A percentile compares a stretch with the other conserved stretches of the same genome.
Evolutionary conservation across 441 rosid species (phyloP).

Genomic region (Lepidium campestre): DNA sequence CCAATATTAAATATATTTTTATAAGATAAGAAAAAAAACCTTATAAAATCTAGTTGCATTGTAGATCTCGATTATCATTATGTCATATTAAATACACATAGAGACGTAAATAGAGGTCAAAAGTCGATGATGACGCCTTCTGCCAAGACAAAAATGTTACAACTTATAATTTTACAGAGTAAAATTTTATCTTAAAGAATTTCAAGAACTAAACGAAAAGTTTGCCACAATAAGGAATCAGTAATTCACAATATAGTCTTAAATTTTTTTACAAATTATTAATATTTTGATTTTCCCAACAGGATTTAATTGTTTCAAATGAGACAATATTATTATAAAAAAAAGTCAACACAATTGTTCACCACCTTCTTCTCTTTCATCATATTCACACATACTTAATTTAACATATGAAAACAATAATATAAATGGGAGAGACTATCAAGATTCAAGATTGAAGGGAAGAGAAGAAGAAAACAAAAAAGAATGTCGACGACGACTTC

Average conservation of each 20-base stretch:
- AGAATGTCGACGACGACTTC: slow-evolving; percentile 28
- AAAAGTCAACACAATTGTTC: slow-evolving; percentile 23
- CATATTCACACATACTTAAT: neutral
- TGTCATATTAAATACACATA: neutral
- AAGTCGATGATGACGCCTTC: neutral
- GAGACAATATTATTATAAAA: neutral
- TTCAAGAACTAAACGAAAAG: neutral
- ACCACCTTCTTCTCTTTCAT: neutral
- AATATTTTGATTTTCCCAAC: too few relatives aligned
- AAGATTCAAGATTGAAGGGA: neutral
- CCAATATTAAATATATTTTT: neutral
- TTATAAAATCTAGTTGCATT: neutral
- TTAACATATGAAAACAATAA: neutral
- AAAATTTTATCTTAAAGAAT: neutral
- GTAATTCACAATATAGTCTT: too few relatives aligned
- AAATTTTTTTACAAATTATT: too few relatives aligned
- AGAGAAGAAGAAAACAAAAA: neutral
- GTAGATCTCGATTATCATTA: slow-evolving; percentile 7
- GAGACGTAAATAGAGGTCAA: neutral
- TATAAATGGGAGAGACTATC: neutral
- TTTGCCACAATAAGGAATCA: too few relatives aligned
- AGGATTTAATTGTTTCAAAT: too few relatives aligned
- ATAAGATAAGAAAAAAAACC: neutral
- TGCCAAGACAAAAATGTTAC: neutral
- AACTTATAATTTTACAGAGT: neutral